phyloP scores from a whole-genome alignment of 2,329 filamentous ascomycete genomes.

The Diaporthe humulicola region DNA sequence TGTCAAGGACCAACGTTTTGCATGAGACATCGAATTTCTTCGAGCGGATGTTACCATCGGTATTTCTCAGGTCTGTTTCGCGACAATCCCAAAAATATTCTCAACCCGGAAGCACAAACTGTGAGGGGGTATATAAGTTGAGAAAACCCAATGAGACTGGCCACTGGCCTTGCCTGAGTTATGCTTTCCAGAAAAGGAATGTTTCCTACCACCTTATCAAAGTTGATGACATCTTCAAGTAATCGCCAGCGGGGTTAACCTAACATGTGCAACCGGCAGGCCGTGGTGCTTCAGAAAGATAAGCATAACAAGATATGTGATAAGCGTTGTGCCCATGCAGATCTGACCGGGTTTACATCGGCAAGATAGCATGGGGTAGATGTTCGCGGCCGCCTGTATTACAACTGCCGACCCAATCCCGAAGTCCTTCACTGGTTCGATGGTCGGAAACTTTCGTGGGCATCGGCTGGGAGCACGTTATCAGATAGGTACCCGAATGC shows the following conservation, averaged over 20 bases:
- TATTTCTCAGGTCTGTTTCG: not conserved
- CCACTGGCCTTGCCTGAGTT: not conserved
- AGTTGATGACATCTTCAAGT: slow-evolving; percentile 5
- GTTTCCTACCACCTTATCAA: slow-evolving; percentile 24
- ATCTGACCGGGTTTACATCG: slow-evolving; percentile 20
- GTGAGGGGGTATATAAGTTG: not conserved
- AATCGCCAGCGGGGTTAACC: not conserved
- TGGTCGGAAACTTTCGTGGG: not conserved
- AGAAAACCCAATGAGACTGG: not conserved
- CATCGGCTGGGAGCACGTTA: not conserved
- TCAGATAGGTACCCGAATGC: not conserved
- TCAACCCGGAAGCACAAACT: not conserved
- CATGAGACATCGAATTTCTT: not conserved
- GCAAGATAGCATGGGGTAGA: slow-evolving; percentile 15
- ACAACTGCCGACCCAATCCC: slow-evolving; percentile 9
- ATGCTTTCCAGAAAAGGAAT: not conserved
- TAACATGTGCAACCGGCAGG: slow-evolving; percentile 1
- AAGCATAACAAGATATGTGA: slow-evolving; percentile 11
- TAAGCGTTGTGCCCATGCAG: slow-evolving; percentile 21
- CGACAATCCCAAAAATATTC: not conserved
- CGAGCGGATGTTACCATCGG: not conserved
- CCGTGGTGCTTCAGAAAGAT: slow-evolving; percentile 5
- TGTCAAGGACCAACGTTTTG: not conserved
- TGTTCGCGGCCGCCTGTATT: not conserved
- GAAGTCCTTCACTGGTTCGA: not conserved